These are phyloP conservation scores for Drechslerella dactyloides DNA, from an alignment of 2,329 filamentous ascomycete genomes.

Conservation along the genomic window DNA sequence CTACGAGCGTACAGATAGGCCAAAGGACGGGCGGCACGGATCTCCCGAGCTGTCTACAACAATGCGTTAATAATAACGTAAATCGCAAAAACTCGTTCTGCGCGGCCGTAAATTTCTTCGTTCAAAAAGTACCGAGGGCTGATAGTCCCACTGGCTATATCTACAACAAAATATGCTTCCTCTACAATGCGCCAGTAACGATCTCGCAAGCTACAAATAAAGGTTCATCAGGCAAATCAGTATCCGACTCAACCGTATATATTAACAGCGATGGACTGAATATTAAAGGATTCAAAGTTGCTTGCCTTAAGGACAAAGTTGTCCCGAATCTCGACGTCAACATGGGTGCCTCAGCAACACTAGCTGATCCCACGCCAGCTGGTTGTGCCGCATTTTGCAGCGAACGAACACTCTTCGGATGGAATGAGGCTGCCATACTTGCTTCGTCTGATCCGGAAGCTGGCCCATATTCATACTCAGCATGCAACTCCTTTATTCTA, in stretches of 20 bases:
- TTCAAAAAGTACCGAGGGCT: neutral
- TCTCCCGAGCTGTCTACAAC: neutral
- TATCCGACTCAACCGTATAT: neutral
- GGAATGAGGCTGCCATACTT: neutral
- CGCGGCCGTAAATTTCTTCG: neutral
- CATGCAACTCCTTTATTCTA: neutral
- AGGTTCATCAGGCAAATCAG: neutral
- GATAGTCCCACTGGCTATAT: neutral
- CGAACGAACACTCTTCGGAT: neutral
- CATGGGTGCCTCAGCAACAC: neutral
- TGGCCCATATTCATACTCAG: no score
- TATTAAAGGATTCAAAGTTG: neutral
- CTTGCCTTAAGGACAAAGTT: neutral
- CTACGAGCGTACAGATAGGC: neutral
- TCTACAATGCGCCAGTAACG: neutral
- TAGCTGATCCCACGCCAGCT: neutral
- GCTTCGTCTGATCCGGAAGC: no score
- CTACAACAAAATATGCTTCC: neutral
- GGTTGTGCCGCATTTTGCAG: neutral
- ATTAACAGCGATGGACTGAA: neutral
- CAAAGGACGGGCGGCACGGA: neutral
- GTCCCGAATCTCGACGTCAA: neutral
- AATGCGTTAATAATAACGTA: neutral
- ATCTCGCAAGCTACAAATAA: neutral
- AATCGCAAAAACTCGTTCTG: neutral